Conservation (phyloP, 2,329 filamentous ascomycete genomes). For the Fonsecaea monophora region DNA sequence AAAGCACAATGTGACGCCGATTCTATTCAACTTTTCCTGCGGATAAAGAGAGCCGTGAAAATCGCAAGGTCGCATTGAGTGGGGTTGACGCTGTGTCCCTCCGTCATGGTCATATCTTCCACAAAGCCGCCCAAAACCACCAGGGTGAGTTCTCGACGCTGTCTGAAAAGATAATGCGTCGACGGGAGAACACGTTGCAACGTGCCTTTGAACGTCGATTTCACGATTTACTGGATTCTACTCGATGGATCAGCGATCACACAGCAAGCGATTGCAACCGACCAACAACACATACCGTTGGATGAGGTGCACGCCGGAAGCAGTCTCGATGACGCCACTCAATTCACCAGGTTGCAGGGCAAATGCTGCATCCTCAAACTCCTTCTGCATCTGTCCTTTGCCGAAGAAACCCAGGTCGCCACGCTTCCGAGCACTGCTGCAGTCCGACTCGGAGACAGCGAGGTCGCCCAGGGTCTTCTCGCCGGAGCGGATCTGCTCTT, state of each 20-base stretch:
- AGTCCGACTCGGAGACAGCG: constrained; percentile 88
- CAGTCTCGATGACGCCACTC: constrained; percentile 86
- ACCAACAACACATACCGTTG: constrained; percentile 70
- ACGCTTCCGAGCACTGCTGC: constrained; percentile 90
- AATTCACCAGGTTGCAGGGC: constrained; percentile 85
- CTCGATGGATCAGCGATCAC: constrained; percentile 20
- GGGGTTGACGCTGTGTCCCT: not conserved
- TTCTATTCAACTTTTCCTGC: constrained; percentile 24
- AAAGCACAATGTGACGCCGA: constrained; percentile 5
- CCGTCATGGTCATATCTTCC: constrained; percentile 6
- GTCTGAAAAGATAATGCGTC: not conserved
- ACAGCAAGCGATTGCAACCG: not conserved
- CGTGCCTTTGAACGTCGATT: not conserved
- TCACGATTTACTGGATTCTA: constrained; percentile 32
- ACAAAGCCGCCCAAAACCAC: not conserved
- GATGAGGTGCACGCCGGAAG: constrained; percentile 93
- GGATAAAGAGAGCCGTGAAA: constrained; percentile 11
- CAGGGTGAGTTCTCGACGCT: not conserved
- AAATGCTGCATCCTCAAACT: constrained; percentile 97
- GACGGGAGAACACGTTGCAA: constrained; percentile 4
- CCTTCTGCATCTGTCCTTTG: constrained; percentile 95
- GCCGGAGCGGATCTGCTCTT: constrained; percentile 76
- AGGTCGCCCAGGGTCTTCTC: constrained; percentile 77
- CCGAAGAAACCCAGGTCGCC: constrained; percentile 97
- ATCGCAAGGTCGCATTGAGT: not conserved